Base-by-base conservation (phyloP, 2,329 filamentous ascomycete genomes). In the Trichoderma gracile region DNA sequence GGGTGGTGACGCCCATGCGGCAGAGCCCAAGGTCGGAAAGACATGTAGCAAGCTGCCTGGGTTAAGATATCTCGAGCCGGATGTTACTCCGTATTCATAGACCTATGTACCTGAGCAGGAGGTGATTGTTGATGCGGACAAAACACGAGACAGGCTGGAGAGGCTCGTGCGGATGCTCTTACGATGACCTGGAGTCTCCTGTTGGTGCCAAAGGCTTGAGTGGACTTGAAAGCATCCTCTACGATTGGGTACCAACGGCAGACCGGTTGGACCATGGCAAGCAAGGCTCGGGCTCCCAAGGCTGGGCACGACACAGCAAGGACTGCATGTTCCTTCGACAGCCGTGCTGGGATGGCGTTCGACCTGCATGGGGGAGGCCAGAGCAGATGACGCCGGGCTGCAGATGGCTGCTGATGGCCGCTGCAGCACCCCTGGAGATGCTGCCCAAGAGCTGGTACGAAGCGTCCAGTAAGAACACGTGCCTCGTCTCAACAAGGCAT, bases 201-300 rank as follows among this genome's bases (percentile, higher is more conserved):
- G 33, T 45, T 45, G 17, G n/a, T 45, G 42, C 42, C 42, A 21
- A 19, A 45, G 17, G 30, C 5, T n/a, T 43, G 40, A 17, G 40
- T 43, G 40, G 40, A 43, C 40, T 43, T 8, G 15, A 5, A 46
- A 57, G 42, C 9, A 27, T 19, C 23, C 52, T 40, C 52, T 55
- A 19, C 58, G 53, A 62, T 62, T 62, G 58, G 58, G 58, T 62
- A 62, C 58, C 58, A 54, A 62, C 57, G 38, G 38, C 56, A 33
- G 56, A 50, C 45, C n/a, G 23, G 43, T 40, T 49, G 30, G 56
- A 49, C 38, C 33, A 38, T 10, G 14, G 33, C 33, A 38, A 38
- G 33, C 33, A 38, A 38, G 33, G 33, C 10, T 49, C 23, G 25
- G 10, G 46, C 46, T 49, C 38, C n/a, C n/a, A 17, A 57, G 55